A percentile compares a stretch with the other conserved stretches of the same genome.
phyloP scores from a whole-genome alignment of 208 protist species.

The Acanthamoeba culbertsoni region DNA sequence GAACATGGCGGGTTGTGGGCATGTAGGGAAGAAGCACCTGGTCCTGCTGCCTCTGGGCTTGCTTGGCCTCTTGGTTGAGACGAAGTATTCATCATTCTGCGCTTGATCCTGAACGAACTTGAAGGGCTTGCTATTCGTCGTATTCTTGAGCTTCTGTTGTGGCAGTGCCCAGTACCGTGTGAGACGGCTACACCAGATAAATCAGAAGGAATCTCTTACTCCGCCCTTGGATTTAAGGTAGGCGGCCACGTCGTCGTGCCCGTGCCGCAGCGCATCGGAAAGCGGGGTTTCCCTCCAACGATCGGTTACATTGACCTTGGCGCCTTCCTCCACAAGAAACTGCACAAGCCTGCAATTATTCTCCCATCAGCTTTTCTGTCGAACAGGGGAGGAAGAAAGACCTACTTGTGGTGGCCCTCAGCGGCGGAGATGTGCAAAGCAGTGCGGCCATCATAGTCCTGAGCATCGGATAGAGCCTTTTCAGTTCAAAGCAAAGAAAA shows the following conservation, averaged over 20 bases:
- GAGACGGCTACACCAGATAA: neutral
- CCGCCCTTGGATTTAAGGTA: constrained; percentile 4
- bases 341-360: neutral
- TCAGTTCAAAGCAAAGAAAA: neutral
- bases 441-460: constrained; percentile 37
- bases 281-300: constrained; percentile 26
- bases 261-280: neutral
- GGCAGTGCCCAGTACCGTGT: neutral
- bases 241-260: neutral
- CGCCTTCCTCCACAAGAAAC: constrained; percentile 18
- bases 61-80: neutral
- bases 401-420: neutral
- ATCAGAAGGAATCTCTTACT: neutral
- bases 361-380: no score
- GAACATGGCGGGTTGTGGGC: neutral
- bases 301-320: constrained; percentile 22
- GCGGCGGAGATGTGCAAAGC: constrained; percentile 30
- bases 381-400: neutral
- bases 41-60: neutral
- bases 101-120: neutral
- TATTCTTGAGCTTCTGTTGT: neutral
- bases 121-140: neutral
- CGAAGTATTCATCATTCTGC: neutral
- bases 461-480: neutral
- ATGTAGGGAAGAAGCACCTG: neutral